These are phyloP conservation scores for Phytophthora multivora DNA, from an alignment of 352 stramenopile species.

Conservation along the genomic window DNA sequence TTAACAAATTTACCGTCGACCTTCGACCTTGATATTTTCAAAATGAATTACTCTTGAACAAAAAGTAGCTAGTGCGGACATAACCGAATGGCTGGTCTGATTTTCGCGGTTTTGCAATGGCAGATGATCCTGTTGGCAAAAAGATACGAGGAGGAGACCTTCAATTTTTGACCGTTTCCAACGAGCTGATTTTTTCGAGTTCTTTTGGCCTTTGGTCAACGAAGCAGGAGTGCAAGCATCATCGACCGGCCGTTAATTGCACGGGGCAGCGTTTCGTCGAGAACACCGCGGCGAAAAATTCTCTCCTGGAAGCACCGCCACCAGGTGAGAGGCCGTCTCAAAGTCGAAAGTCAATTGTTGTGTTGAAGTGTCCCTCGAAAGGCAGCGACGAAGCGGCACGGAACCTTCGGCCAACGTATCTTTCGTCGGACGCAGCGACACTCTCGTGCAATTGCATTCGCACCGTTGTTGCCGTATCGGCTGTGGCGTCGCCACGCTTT, in stretches of 20 bases:
- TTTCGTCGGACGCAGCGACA: constrained; percentile 14
- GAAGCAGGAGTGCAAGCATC: not conserved
- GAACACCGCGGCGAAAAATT: constrained; percentile 12
- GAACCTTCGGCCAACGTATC: constrained; percentile 13
- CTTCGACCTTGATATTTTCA: not conserved
- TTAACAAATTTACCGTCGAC: constrained; percentile 18
- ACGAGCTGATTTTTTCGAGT: constrained; percentile 8
- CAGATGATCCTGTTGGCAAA: constrained; percentile 7
- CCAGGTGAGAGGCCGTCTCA: constrained; percentile 7
- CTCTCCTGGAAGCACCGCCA: not conserved
- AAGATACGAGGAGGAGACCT: constrained; percentile 21
- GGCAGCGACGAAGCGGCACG: constrained; percentile 9
- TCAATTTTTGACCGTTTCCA: constrained; percentile 25
- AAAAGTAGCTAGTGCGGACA: not conserved
- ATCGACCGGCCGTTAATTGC: constrained; percentile 10
- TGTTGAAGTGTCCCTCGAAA: constrained; percentile 14
- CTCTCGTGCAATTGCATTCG: constrained; percentile 24
- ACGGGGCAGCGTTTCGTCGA: constrained; percentile 3
- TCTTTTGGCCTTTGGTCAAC: not conserved
- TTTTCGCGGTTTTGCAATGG: constrained; percentile 1
- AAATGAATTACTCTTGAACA: not conserved
- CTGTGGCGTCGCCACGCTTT: not conserved
- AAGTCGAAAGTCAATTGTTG: not conserved
- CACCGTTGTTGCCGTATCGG: not conserved
- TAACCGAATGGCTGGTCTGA: constrained; percentile 8